Conservation (phyloP, 768 basidiomycete species). For the Calocybe cyanea region DNA sequence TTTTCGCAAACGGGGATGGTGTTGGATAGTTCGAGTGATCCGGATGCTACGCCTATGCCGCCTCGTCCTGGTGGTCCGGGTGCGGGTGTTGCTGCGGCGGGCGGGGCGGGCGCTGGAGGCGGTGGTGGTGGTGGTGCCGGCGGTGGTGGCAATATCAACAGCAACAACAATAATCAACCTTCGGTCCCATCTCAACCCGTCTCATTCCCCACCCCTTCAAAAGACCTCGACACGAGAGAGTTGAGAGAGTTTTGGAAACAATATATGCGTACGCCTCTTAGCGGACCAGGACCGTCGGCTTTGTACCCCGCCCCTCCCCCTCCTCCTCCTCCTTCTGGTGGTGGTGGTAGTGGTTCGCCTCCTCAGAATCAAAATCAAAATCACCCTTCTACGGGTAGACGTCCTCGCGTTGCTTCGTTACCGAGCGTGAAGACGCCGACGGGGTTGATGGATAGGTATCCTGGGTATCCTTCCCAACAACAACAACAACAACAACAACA, state of each 20-base stretch:
- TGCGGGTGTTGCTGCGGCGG: background rate
- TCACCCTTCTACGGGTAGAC: constrained; percentile 12
- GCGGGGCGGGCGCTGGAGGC: background rate
- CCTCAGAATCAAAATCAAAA: constrained; percentile 1
- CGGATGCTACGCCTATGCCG: constrained; percentile 24
- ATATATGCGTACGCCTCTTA: constrained; percentile 67
- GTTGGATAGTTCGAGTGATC: constrained; percentile 10
- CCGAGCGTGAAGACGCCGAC: constrained; percentile 68
- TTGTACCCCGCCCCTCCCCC: constrained; percentile 7
- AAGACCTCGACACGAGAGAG: constrained; percentile 42
- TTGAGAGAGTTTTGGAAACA: constrained; percentile 71
- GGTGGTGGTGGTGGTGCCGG: background rate
- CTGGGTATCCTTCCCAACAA: no score
- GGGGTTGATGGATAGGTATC: constrained; percentile 15
- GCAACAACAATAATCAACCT: constrained; percentile 21
- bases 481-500: constrained; percentile 6
- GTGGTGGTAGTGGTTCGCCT: background rate
- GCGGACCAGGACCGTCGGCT: constrained; percentile 26
- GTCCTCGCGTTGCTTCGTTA: constrained; percentile 61
- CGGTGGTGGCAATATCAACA: constrained; percentile 5
- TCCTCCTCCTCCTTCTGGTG: background rate
- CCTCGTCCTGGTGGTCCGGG: background rate
- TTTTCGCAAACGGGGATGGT: constrained; percentile 33
- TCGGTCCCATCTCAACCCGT: no score
- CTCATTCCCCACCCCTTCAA: constrained; percentile 22